These are phyloP conservation scores for Apiospora hydei DNA, from an alignment of 2,329 filamentous ascomycete genomes.

Conservation along the genomic window DNA sequence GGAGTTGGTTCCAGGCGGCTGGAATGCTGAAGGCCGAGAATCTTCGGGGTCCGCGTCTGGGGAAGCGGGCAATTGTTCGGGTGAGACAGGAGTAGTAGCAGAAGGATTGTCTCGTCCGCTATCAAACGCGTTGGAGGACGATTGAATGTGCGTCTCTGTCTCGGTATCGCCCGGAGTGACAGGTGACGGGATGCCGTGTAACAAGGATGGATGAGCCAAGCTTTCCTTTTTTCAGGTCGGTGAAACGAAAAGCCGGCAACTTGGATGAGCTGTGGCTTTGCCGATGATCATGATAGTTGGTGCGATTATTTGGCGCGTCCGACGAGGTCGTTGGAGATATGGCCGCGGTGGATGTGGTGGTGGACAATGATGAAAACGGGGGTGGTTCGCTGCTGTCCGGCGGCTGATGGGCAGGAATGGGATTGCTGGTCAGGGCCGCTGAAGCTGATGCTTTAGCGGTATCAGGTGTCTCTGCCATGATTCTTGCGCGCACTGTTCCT, in stretches of 20 bases:
- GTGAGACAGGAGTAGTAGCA: constrained; percentile 27
- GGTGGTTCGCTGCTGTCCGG: not conserved
- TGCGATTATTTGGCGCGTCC: constrained; percentile 27
- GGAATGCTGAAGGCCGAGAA: constrained; percentile 48
- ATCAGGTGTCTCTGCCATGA: constrained; percentile 21
- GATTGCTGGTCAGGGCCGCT: constrained; percentile 2
- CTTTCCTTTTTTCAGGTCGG: constrained; percentile 53
- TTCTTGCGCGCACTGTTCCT: constrained; percentile 16
- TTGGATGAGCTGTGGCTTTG: constrained; percentile 63
- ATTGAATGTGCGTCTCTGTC: constrained; percentile 33
- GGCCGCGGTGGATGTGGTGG: constrained; percentile 27
- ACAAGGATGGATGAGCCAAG: constrained; percentile 44
- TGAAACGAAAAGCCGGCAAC: constrained; percentile 62
- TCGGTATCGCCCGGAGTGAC: constrained; percentile 44
- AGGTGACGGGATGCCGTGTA: constrained; percentile 49
- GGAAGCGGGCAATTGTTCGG: constrained; percentile 37
- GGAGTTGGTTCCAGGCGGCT: constrained; percentile 40
- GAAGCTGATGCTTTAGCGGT: constrained; percentile 19
- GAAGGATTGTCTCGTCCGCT: constrained; percentile 32
- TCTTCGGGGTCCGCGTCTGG: constrained; percentile 39
- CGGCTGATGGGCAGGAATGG: not conserved
- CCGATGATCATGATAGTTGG: constrained; percentile 54
- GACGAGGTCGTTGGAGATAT: constrained; percentile 22
- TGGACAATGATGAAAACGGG: constrained; percentile 10
- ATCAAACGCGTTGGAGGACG: constrained; percentile 37